Base-by-base conservation (phyloP, 768 basidiomycete genomes). In the Ramaria sp. region DNA sequence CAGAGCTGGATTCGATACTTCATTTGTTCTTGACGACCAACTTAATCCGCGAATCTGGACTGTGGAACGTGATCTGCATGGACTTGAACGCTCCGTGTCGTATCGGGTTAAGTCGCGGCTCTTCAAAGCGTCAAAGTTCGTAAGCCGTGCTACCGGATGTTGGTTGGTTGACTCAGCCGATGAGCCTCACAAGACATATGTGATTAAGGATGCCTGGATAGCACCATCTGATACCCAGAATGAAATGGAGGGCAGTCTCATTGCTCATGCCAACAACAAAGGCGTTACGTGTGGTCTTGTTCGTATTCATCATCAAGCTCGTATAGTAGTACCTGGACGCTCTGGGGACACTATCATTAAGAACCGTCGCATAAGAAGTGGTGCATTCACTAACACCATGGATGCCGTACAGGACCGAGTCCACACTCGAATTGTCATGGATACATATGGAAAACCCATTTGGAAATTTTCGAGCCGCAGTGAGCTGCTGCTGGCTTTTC, bases 121-220 rank as follows among this genome's bases (percentile, higher is more conserved):
- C 24, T 50, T 50, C 30, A 32, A 37, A 22, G 48, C 48, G 5
- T 7, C 28, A 5, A 32, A 24, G 34, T 50, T 50, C 34, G 34
- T 50, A 10, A 30, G 48, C 28, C 48, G 48, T 12, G 48, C 48
- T 16, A 50, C 48, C 20, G 20, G n/a, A 5, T 50, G 48, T 37
- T 50, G 48, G 48, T 20, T 50, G 7, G 48, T 50, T 22, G 48
- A 50, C 16, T 18, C 16, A 2, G 34, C 10, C 20, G 34, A 37
- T 13, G 48, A 50, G 24, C 28, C 48, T 32, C 25, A 24, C 22
- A 47, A 47, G 27, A 3, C 15, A 8, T 50, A 37, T n/a, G 48
- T 50, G 13, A 50, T 50, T 12, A 50, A 50, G 48, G 48, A 50
- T 30, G 48, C 48, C 20, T 50, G 48, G 48, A 37, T 50, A 15